These are phyloP conservation scores for Apiotrichum laibachii DNA, from an alignment of 1,284 basidiomycete genomes.

Conservation along the genomic window DNA sequence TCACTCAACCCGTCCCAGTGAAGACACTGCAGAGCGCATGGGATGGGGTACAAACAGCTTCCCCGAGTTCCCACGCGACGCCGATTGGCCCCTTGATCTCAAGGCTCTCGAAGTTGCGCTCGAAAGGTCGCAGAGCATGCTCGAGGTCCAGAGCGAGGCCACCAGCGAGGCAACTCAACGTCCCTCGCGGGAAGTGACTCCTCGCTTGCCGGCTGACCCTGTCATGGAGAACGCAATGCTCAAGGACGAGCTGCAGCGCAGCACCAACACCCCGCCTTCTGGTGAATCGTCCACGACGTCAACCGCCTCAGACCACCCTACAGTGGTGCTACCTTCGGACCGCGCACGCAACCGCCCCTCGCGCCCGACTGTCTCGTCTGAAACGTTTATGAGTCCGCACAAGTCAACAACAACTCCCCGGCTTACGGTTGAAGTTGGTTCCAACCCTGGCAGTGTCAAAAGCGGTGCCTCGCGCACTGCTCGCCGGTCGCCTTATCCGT, in stretches of 20 bases:
- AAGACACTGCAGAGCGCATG: conserved; percentile 8
- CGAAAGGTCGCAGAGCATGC: too few species aligned
- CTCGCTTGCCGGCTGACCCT: neutral
- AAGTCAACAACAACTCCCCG: conserved; percentile 3
- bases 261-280: neutral
- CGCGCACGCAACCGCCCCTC: neutral
- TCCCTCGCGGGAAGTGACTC: neutral
- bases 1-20: neutral
- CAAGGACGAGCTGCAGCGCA: neutral
- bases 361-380: conserved; percentile 2
- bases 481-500: conserved; percentile 9
- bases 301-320: neutral
- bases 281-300: neutral
- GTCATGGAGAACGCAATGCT: neutral
- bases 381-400: conserved; percentile 2
- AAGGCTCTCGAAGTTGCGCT: neutral
- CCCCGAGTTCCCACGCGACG: conserved; percentile 25
- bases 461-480: conserved; percentile 1
- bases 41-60: conserved; percentile 33
- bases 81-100: neutral
- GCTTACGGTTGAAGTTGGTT: conserved; percentile 3
- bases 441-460: neutral
- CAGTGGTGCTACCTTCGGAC: neutral
- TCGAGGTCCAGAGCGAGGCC: neutral
- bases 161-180: neutral